Percentiles rank a stretch among this genome's conserved stretches.
Evolutionary conservation across 257 asterid species (phyloP).

Genomic region (Solanum medicagineum): DNA sequence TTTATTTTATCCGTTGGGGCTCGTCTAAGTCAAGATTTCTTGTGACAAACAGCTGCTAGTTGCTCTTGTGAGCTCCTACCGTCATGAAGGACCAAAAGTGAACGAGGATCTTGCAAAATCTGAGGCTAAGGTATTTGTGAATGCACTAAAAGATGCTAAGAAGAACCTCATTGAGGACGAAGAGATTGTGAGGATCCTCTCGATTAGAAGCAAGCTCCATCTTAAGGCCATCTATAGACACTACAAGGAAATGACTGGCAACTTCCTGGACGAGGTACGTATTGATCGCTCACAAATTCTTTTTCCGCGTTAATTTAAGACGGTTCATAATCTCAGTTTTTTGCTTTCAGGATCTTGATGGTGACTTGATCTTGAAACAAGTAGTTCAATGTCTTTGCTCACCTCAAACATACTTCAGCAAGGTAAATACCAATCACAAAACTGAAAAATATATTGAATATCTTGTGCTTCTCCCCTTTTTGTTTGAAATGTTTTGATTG

Average conservation of each 20-base stretch:
- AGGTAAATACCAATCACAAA: slow-evolving; percentile 22
- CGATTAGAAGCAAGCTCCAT: slow-evolving; percentile 74
- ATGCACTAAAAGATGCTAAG: slow-evolving; percentile 22
- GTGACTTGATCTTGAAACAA: slow-evolving; percentile 17
- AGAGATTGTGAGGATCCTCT: slow-evolving; percentile 43
- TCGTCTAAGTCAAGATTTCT: background rate
- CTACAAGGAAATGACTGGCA: slow-evolving; percentile 57
- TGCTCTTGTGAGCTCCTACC: slow-evolving; percentile 60
- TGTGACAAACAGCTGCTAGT: slow-evolving; percentile 49
- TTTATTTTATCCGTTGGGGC: background rate
- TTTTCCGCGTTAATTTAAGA: background rate
- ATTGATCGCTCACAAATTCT: background rate
- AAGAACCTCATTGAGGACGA: slow-evolving; percentile 26
- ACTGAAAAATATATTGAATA: background rate
- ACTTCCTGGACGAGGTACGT: slow-evolving; percentile 56
- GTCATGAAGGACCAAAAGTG: slow-evolving; percentile 66
- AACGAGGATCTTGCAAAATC: slow-evolving; percentile 46
- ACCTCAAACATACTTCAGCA: slow-evolving; percentile 44
- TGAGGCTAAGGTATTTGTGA: slow-evolving; percentile 45
- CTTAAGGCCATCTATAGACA: slow-evolving; percentile 36
- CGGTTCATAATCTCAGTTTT: background rate
- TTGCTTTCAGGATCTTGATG: slow-evolving; percentile 40
- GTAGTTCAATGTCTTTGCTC: slow-evolving; percentile 53
- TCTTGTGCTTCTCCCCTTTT: background rate
- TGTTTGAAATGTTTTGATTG: background rate